Base-by-base conservation (phyloP, 2,329 filamentous ascomycete genomes). In the Aspergillus versicolor region DNA sequence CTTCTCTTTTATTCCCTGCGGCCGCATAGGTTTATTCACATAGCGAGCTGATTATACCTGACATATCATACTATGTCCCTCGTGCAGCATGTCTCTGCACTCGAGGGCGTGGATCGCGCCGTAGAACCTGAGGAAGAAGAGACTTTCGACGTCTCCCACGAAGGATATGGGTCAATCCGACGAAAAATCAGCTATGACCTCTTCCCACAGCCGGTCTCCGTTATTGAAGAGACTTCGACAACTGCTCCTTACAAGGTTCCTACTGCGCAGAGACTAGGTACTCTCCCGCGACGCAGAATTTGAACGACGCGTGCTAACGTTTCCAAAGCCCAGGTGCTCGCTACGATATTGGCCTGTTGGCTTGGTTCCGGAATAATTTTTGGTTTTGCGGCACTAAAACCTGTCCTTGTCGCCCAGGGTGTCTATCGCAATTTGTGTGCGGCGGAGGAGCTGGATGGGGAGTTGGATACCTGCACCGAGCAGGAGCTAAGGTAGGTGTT, bases 331-430 rank as follows among this genome's bases (percentile, higher is more conserved):
- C 89, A 92, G 73, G 84, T 91, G 21, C 70, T 77, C 5, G 78
- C 83, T 42, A 88, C 86, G 3, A 83, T 90, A 2, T 66, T 90
- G n/a, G 88, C 88, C 66, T 92, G 90, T 72, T 82, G 91, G 56
- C 80, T 92, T 59, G 86, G 89, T 6, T 88, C 91, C 4, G 92
- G 91, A 1, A 79, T 92, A 41, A 85, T 94, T 17, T 94, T 94
- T 74, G 91, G 91, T 34, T 95, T 91, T 73, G 91, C 91, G 13
- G 90, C 91, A 12, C 80, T 95, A 64, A 95, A 94, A 70, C 90
- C 91, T 0, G 84, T 94, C 8, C 79, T 95, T 24, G 88, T 92
- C 59, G 75, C 80, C 12, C 87, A 92, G 70, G 86, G 86, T 3
- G 87, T 90, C 9, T 93, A 92, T 71, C 79, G 79, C 41, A 80